Percentiles rank a stretch among this genome's conserved stretches.
Conservation (phyloP, 2,329 filamentous ascomycete genomes). For the Penicillium palitans region DNA sequence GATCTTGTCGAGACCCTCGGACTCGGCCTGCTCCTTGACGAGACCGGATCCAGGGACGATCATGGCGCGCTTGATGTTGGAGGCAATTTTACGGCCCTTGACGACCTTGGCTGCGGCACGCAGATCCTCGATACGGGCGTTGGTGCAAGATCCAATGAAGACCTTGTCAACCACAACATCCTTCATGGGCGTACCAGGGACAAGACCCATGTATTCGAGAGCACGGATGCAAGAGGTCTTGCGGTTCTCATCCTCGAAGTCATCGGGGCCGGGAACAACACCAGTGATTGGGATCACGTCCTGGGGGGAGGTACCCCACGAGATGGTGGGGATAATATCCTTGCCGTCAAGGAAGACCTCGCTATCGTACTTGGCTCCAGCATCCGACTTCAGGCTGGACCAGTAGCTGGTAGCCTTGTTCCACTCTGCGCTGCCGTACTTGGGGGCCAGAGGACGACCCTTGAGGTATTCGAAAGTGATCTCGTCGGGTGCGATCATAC, state of each 20-base stretch:
- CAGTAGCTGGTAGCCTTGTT: slow-evolving; percentile 85
- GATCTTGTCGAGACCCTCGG: slow-evolving; percentile 89
- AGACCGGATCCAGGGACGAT: slow-evolving; percentile 94
- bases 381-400: slow-evolving; percentile 80
- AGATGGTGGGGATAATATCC: slow-evolving; percentile 89
- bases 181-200: slow-evolving; percentile 81
- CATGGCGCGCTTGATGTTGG: slow-evolving; percentile 91
- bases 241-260: slow-evolving; percentile 76
- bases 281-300: slow-evolving; percentile 94
- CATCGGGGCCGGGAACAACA: slow-evolving; percentile 84
- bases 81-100: slow-evolving; percentile 80
- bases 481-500: slow-evolving; percentile 95
- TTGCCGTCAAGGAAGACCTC: slow-evolving; percentile 88
- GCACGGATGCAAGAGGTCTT: slow-evolving; percentile 77
- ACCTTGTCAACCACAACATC: slow-evolving; percentile 94
- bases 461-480: slow-evolving; percentile 94
- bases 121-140: slow-evolving; percentile 93
- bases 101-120: slow-evolving; percentile 83
- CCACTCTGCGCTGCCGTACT: slow-evolving; percentile 82
- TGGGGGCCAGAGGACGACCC: slow-evolving; percentile 83
- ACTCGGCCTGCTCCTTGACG: slow-evolving; percentile 87
- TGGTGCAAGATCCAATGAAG: slow-evolving; percentile 97
- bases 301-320: slow-evolving; percentile 96
- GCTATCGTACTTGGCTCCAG: slow-evolving; percentile 84
- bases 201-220: slow-evolving; percentile 95